Base-by-base conservation (phyloP, 2,329 filamentous ascomycete species). In the Ophiostoma sp. region DNA sequence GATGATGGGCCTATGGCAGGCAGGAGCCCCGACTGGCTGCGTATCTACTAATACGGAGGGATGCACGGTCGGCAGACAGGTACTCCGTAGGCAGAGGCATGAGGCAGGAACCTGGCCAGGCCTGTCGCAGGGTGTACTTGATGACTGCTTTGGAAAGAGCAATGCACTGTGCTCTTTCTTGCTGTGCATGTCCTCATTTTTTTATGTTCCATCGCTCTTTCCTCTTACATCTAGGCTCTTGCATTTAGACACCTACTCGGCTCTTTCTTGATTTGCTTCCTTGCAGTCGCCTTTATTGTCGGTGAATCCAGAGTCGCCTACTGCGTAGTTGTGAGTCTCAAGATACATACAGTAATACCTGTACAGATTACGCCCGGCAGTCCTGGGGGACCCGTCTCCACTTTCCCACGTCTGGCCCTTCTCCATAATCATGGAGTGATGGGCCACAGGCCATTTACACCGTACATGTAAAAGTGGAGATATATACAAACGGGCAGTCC, bases 401-500 rank as follows among this genome's bases (percentile, higher is more conserved):
- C 60, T 64, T 36, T 57, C 52, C 44, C 44, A 27, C 52, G 52
- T 57, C 52, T 57, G 52, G 52, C 44, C 44, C 7, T 48, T 48
- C 44, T 48, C 44, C 44, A 48, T 48, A 48, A 20, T 20, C 44
- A 48, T 44, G 41, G 41, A 15, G n/a, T 31, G 54, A 54, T 54
- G 48, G 48, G n/a, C 41, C 41, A 44, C 41, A 44, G 41, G 10
- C 60, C 60, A 64, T 64, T 64, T 39, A 64, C 60, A 64, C 60
- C 33, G 60, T 64, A 36, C 33, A 64, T n/a, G 17, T 57, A 64
- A 62, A 60, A 64, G 60, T 64, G 60, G 60, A 20, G 8, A 20
- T 8, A 17, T 48, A 3, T 39, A 39, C 36, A 39, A 39, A 39
- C 36, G 13, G 36, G 36, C 10, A 48, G 44, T 48, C 17, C 4